Base-by-base conservation (phyloP, 306 rosid species). In the Vicia villosa region DNA sequence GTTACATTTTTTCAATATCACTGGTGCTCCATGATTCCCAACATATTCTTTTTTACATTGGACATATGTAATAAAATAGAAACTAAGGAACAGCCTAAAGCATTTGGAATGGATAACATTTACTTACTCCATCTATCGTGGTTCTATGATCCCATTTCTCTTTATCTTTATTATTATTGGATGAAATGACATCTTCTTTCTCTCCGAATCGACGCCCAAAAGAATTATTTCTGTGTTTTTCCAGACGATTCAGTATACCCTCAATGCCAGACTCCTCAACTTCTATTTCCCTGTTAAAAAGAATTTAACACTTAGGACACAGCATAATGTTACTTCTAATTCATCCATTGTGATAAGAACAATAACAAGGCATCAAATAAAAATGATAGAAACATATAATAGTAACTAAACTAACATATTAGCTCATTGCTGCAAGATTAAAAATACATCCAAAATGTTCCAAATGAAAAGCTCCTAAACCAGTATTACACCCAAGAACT, bases 211-310 rank as follows among this genome's bases (percentile, higher is more conserved):
- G 71, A 55, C 80, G 52, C 36, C 91, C 91, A 11, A 82, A 80
- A 32, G 66, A 51, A 49, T 7, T 56, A 80, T 56, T 89, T 74
- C 97, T 87, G 60, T 87, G 78, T 74, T 83, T 91, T 84, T 84
- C 96, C 85, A 91, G 77, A 52, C 97, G 88, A 70, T 70, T 84
- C 83, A 95, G 78, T 79, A 95, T 95, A 22, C 99, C 99, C 78
- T 81, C 97, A 79, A 95, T 81, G 38, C 97, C 97, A 76, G 89
- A 87, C 64, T 89, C 77, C 75, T 67, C 83, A 28, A 74, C 66
- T 63, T 65, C 61, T 30, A 57, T 57, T 80, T 84, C 87, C 61
- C 99, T 95, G 80, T 57, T 28, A 26, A n/a, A 63, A 51, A 75
- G 64, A 69, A 72, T 26, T 54, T 37, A 42, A 63, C 24, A 63